Conservation (phyloP, 495 filamentous ascomycete species). For the Lichenothelia convexa region DNA sequence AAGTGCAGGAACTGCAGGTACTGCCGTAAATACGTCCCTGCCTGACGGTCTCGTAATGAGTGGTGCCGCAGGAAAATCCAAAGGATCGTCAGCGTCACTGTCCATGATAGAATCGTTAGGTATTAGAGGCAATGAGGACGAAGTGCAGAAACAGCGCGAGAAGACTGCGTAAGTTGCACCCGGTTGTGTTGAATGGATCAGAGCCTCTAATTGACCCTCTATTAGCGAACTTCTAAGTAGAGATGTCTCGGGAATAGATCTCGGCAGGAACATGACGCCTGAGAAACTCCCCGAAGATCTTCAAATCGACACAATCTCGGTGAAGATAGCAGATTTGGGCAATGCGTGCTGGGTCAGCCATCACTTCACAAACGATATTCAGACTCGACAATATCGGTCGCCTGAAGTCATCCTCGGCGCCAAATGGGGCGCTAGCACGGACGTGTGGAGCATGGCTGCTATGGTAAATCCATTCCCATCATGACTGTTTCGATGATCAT, state of each 20-base stretch:
- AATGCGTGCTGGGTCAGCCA: slow-evolving; percentile 98
- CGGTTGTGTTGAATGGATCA: not conserved
- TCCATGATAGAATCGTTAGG: slow-evolving; percentile 45
- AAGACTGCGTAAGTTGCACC: slow-evolving; percentile 66
- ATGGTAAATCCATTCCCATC: slow-evolving; percentile 47
- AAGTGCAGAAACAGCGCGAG: slow-evolving; percentile 67
- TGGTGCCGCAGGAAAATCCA: slow-evolving; percentile 22
- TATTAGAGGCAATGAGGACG: slow-evolving; percentile 45
- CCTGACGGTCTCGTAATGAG: slow-evolving; percentile 26
- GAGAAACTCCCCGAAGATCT: slow-evolving; percentile 33
- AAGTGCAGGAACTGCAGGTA: slow-evolving; percentile 32
- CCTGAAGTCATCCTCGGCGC: slow-evolving; percentile 92
- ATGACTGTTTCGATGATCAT: slow-evolving; percentile 1
- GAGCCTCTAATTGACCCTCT: not conserved
- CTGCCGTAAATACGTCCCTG: slow-evolving; percentile 10
- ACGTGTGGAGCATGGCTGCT: slow-evolving; percentile 98
- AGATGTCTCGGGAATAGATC: slow-evolving; percentile 86
- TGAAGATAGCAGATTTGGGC: slow-evolving; percentile 96
- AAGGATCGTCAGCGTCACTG: slow-evolving; percentile 13
- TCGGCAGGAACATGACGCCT: slow-evolving; percentile 47
- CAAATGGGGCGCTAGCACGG: slow-evolving; percentile 97
- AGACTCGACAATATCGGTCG: slow-evolving; percentile 92
- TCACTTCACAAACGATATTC: slow-evolving; percentile 98
- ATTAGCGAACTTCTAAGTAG: slow-evolving; percentile 62
- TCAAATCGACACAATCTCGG: slow-evolving; percentile 64